Conservation (phyloP, 345 rosid species). For the Sapria himalayana region DNA sequence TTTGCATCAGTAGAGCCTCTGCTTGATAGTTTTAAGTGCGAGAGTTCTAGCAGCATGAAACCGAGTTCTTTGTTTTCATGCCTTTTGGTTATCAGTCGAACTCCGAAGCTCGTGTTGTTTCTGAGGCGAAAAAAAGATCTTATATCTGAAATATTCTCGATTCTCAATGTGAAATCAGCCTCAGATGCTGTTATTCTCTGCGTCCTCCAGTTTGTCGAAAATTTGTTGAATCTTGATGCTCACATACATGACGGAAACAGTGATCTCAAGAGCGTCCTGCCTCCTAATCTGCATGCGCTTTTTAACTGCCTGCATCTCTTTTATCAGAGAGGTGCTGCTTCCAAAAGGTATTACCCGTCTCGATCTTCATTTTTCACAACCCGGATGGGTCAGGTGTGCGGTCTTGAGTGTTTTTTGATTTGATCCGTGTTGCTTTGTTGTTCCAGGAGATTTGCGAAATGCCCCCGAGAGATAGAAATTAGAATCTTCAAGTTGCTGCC, state of each 20-base stretch:
- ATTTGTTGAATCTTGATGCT: slow-evolving; percentile 46
- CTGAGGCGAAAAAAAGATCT: slow-evolving; percentile 46
- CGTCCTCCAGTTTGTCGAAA: slow-evolving; percentile 58
- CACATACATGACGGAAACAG: slow-evolving; percentile 30
- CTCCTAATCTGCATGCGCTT: slow-evolving; percentile 37
- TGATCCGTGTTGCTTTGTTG: too few species aligned
- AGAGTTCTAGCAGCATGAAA: slow-evolving; percentile 86
- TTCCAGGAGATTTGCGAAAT: slow-evolving; percentile 48
- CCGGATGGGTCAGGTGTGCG: too few species aligned
- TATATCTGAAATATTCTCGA: slow-evolving; percentile 61
- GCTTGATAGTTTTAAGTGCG: slow-evolving; percentile 57
- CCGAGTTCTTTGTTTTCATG: slow-evolving; percentile 78
- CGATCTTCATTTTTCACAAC: too few species aligned
- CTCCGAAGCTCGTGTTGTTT: slow-evolving; percentile 34
- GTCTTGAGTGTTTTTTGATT: too few species aligned
- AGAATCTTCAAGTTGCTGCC: slow-evolving; percentile 49
- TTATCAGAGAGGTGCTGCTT: slow-evolving; percentile 25
- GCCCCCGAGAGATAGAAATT: slow-evolving; percentile 36
- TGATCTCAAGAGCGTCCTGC: slow-evolving; percentile 21
- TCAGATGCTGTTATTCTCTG: slow-evolving; percentile 58
- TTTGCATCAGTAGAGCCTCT: slow-evolving; percentile 51
- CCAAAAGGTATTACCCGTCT: slow-evolving; percentile 76
- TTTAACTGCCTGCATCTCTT: slow-evolving; percentile 45
- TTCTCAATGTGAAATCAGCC: slow-evolving; percentile 43
- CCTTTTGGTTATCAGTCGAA: slow-evolving; percentile 85